Conservation (phyloP, 2,329 filamentous ascomycete species). For the Escovopsis weberi region DNA sequence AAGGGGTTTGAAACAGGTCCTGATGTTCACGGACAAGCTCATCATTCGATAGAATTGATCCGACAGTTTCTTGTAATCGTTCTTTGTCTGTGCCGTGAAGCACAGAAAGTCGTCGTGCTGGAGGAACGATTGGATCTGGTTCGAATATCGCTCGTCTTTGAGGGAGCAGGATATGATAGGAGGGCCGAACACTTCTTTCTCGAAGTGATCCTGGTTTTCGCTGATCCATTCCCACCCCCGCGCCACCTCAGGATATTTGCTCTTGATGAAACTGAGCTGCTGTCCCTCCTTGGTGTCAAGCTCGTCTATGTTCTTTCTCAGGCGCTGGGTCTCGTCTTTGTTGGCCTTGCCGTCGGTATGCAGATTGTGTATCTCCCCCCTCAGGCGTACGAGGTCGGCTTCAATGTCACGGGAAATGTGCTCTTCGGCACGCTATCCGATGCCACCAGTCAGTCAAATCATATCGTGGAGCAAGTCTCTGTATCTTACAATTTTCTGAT, state of each 20-base stretch:
- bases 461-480: not conserved
- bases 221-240: slow-evolving; percentile 73
- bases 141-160: slow-evolving; percentile 52
- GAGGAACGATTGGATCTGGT: slow-evolving; percentile 39
- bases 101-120: slow-evolving; percentile 39
- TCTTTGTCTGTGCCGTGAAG: slow-evolving; percentile 61
- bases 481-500: slow-evolving; percentile 51
- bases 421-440: slow-evolving; percentile 42
- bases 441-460: too few species aligned
- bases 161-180: slow-evolving; percentile 68
- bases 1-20: slow-evolving; percentile 42
- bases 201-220: slow-evolving; percentile 52
- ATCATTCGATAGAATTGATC: slow-evolving; percentile 47
- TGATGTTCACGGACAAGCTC: slow-evolving; percentile 58
- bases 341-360: slow-evolving; percentile 27
- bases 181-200: slow-evolving; percentile 66
- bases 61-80: slow-evolving; percentile 63
- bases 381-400: slow-evolving; percentile 22
- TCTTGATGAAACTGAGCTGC: slow-evolving; percentile 51
- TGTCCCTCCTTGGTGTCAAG: slow-evolving; percentile 65
- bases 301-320: slow-evolving; percentile 35
- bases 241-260: slow-evolving; percentile 46
- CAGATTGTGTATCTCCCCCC: slow-evolving; percentile 26
- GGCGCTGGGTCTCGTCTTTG: slow-evolving; percentile 21
- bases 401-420: slow-evolving; percentile 39